Base-by-base conservation (phyloP, 2,329 filamentous ascomycete species). In the Fusarium dlaminii region DNA sequence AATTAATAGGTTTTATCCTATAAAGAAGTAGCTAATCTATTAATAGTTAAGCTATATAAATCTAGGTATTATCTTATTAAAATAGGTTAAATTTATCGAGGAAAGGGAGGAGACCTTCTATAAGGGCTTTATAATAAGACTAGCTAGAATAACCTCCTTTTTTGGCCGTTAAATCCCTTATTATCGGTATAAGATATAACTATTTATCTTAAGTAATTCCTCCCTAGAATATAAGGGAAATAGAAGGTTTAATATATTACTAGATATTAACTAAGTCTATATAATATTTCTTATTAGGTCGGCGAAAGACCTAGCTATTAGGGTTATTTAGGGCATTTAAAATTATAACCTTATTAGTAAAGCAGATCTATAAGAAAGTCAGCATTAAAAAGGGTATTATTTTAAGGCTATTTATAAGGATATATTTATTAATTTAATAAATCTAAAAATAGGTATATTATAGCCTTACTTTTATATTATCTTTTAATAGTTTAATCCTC, bases 171-270 rank as follows among this genome's bases (percentile, higher is more conserved):
- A 10, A 11, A n/a, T 40, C 39, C 39, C 39, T 40, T 6, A 3
- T 40, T 2, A 40, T 40, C 2, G 39, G 39, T 3, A 40, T 18
- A 6, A 40, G 39, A 22, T 40, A 40, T 20, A 8, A 20, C 39
- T 40, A 5, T 2, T 40, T 20, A 13, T 40, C 20, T n/a, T 1
- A 0, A 22, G 7, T 5, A 2, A 40, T 3, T 2, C 1, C 39
- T 40, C 39, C 39, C 39, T 12, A 40, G 18, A 40, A 40, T 2
- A 40, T 40, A 1, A 40, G 18, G 0, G 39, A 40, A 40, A 40
- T 40, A 40, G 39, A 11, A 2, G 20, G 39, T 40, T 40, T 40
- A 40, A 40, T 6, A 40, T 40, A 8, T 7, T 40, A 8, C 39
- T 40, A 8, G 22, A 40, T 12, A 7, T 40, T 40, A 3, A 40